Conservation (phyloP, 768 basidiomycete genomes). For the Lactifluus piperatus region DNA sequence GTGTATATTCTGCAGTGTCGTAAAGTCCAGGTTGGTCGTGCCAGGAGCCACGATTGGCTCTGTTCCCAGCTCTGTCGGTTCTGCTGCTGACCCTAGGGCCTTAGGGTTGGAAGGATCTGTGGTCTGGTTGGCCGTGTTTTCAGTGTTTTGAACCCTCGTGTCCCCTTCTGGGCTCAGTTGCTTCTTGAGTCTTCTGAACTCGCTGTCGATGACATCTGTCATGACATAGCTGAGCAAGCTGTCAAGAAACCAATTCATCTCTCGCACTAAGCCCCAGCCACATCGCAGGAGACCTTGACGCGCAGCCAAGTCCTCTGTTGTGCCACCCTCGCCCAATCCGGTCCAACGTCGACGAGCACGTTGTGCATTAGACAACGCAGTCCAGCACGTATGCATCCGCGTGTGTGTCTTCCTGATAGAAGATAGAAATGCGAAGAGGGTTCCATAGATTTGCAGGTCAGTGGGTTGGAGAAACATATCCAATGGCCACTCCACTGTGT, state of each 20-base stretch:
- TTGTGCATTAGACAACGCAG: constrained; percentile 76
- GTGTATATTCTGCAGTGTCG: constrained; percentile 76
- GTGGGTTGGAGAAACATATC: constrained; percentile 78
- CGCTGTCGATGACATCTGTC: constrained; percentile 84
- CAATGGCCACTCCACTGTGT: constrained; percentile 75
- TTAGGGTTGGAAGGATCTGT: constrained; percentile 21
- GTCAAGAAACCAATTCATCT: constrained; percentile 91
- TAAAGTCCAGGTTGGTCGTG: constrained; percentile 62
- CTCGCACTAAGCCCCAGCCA: constrained; percentile 80
- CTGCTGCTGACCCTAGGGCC: neutral
- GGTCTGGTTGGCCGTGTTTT: constrained; percentile 21
- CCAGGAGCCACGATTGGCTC: constrained; percentile 19
- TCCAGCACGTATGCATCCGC: constrained; percentile 74
- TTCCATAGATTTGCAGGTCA: constrained; percentile 66
- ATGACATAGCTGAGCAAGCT: constrained; percentile 76
- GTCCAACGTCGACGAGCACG: constrained; percentile 81
- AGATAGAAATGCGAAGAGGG: constrained; percentile 75
- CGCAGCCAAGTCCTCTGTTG: constrained; percentile 54
- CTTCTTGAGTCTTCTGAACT: constrained; percentile 64
- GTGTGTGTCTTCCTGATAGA: constrained; percentile 80
- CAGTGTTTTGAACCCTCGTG: constrained; percentile 8
- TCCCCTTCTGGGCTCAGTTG: constrained; percentile 30
- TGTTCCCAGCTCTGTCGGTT: neutral
- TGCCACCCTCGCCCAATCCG: constrained; percentile 80
- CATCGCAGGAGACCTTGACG: constrained; percentile 61